A percentile compares a stretch with the other conserved stretches of the same genome.
Evolutionary conservation across 2,329 filamentous ascomycete genomes (phyloP).

Genomic region (Trichophyton benhamiae): DNA sequence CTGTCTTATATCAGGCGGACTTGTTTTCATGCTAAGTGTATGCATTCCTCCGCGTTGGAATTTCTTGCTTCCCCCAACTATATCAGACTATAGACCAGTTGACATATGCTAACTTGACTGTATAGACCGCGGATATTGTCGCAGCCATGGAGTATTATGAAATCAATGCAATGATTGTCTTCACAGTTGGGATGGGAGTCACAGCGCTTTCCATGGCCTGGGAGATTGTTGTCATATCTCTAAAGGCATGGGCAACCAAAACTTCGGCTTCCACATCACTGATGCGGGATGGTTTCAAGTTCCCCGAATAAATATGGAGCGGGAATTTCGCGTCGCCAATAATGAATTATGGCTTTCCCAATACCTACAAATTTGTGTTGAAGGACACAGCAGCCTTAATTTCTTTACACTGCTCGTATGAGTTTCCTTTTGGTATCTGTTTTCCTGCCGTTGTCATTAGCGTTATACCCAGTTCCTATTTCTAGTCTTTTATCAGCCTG

Average conservation of each 20-base stretch:
- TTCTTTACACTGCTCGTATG: neutral
- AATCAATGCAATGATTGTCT: constrained; percentile 84
- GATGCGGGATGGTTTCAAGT: neutral
- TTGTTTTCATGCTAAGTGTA: constrained; percentile 86
- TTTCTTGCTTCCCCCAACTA: neutral
- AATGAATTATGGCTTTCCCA: neutral
- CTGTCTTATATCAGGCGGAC: constrained; percentile 72
- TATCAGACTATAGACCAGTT: neutral
- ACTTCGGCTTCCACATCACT: constrained; percentile 20
- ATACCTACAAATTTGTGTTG: neutral
- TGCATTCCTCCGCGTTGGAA: constrained; percentile 27
- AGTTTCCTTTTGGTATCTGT: neutral
- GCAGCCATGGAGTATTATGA: constrained; percentile 61
- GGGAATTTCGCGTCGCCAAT: neutral
- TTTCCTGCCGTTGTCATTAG: neutral
- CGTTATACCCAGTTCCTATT: neutral
- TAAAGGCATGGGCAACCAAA: constrained; percentile 74
- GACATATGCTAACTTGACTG: neutral
- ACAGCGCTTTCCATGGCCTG: constrained; percentile 78
- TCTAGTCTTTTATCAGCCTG: neutral
- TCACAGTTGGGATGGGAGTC: constrained; percentile 75
- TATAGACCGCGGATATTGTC: constrained; percentile 61
- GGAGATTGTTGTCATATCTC: constrained; percentile 60
- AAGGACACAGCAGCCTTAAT: neutral
- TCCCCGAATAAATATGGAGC: neutral